These are phyloP conservation scores for Barbatosphaeria neglecta DNA, from an alignment of 495 filamentous ascomycete species.

Conservation along the genomic window DNA sequence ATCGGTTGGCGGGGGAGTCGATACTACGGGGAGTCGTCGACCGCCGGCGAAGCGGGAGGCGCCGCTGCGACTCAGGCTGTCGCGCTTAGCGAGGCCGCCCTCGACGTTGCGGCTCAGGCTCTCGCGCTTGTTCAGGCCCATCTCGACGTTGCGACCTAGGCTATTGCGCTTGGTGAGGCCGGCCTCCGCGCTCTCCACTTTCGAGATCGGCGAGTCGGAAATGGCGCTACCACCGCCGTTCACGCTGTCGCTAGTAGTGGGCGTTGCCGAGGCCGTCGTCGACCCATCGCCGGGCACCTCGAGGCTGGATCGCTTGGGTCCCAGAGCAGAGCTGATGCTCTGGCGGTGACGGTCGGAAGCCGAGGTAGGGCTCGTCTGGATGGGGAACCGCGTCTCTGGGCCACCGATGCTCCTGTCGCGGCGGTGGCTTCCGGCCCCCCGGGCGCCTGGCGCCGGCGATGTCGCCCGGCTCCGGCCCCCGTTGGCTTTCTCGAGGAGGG, in stretches of 20 bases:
- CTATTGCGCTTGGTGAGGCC: slow-evolving; percentile 38
- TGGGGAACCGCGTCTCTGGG: slow-evolving; percentile 74
- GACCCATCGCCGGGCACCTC: slow-evolving; percentile 29
- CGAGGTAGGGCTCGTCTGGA: slow-evolving; percentile 54
- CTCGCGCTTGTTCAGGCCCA: slow-evolving; percentile 34
- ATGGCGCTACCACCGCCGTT: slow-evolving; percentile 23
- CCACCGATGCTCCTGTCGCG: slow-evolving; percentile 76
- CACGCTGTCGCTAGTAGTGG: slow-evolving; percentile 23
- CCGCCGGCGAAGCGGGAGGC: slow-evolving; percentile 30
- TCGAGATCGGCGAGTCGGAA: slow-evolving; percentile 22
- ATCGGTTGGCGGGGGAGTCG: slow-evolving; percentile 7
- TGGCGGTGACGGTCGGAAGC: slow-evolving; percentile 36
- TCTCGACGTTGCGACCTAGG: slow-evolving; percentile 27
- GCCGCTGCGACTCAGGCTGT: too few relatives aligned
- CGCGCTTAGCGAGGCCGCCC: too few relatives aligned
- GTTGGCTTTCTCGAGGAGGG: slow-evolving; percentile 52
- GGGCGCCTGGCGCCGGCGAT: slow-evolving; percentile 56
- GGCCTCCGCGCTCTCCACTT: slow-evolving; percentile 20
- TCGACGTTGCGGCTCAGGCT: slow-evolving; percentile 37
- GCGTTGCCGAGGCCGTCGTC: background rate
- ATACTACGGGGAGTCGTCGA: slow-evolving; percentile 22
- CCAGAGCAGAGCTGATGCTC: slow-evolving; percentile 22
- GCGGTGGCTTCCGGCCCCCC: slow-evolving; percentile 32
- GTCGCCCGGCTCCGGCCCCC: slow-evolving; percentile 54
- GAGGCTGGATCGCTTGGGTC: slow-evolving; percentile 28